These are phyloP conservation scores for Brassica carinata DNA, from an alignment of 345 rosid species.

Conservation along the genomic window DNA sequence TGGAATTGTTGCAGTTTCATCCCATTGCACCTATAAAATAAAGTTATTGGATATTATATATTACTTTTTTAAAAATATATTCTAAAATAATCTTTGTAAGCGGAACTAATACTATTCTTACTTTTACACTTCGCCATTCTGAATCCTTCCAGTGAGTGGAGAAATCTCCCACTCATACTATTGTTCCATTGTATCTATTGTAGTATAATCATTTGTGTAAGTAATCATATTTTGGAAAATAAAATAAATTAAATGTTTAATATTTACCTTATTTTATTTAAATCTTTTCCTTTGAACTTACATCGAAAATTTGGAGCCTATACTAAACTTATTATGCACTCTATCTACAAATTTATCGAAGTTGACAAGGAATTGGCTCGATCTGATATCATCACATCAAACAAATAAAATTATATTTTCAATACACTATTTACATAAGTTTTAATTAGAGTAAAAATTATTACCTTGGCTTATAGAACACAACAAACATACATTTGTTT, in stretches of 20 bases:
- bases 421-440: background rate
- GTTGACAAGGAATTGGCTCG: background rate
- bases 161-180: background rate
- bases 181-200: background rate
- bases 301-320: slow-evolving; percentile 67
- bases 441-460: background rate
- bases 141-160: background rate
- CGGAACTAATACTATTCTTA: background rate
- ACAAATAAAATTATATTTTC: too few species aligned
- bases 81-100: background rate
- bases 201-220: background rate
- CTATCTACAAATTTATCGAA: background rate
- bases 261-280: slow-evolving; percentile 12
- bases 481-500: too few species aligned
- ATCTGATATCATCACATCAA: background rate
- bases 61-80: background rate
- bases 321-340: slow-evolving; percentile 47
- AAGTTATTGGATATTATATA: background rate
- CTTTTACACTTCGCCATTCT: background rate
- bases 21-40: background rate
- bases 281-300: slow-evolving; percentile 58
- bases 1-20: background rate
- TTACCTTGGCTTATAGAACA: background rate
- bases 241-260: background rate
- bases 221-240: background rate